Base-by-base conservation (phyloP, 371 early-diverging fungal genomes). In the Mortierella sp. region DNA sequence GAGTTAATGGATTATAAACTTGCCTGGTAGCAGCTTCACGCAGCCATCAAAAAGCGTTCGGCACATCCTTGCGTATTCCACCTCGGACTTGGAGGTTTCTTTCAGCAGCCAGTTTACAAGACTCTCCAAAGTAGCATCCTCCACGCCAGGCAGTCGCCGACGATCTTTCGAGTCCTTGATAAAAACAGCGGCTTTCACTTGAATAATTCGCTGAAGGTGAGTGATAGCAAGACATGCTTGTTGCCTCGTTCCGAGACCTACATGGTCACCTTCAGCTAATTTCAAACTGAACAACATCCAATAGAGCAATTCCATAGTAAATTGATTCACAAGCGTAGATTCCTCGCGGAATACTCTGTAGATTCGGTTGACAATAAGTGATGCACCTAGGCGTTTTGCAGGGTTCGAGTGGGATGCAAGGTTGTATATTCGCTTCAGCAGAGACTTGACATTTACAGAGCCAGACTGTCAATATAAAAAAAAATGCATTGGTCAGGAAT, bases 291-390 rank as follows among this genome's bases (percentile, higher is more conserved):
- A 81, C 24, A 95, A 83, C n/a, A 94, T 74, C 83, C 92, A 84
- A 65, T 92, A 92, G 1, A 95, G 70, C 0, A 94, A 76, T 68
- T 94, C 94, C 67, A 96, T 74, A 0, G 92, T 85, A 67, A 89
- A 95, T 24, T 88, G 87, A 45, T 91, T 86, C 4, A 94, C 88
- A 8, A 94, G 67, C 0, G 84, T 21, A 0, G 75, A 75, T 69
- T 93, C 91, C 77, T 93, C 93, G 21, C 93, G 86, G 67, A 92
- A 92, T 2, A 88, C 72, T 15, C 89, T 86, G 70, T 94, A 93
- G 7, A 96, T 91, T 3, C 89, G 77, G 68, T 93, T 94, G 66
- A 96, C 89, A 9, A 91, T 88, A 19, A 94, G 66, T 1, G 94
- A 74, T 0, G 94, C 92, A 0, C 94, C 94, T 15, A 93, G 84